A percentile compares a stretch with the other conserved stretches of the same genome.
Evolutionary conservation across 768 basidiomycete genomes (phyloP).

Genomic region (Xerocomellus amylosporus): DNA sequence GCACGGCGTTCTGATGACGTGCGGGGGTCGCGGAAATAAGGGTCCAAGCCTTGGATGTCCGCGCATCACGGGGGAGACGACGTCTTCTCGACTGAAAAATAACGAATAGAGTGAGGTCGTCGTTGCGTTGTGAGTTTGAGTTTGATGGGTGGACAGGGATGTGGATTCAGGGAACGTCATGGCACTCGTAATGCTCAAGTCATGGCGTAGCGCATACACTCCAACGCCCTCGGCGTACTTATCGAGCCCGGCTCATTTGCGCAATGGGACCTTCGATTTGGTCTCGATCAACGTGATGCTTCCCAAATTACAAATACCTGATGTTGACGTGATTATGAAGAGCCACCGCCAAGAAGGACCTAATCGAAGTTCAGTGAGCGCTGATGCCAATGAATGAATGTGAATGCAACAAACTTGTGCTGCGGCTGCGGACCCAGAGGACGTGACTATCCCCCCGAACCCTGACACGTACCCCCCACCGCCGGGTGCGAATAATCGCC

Average conservation of each 20-base stretch:
- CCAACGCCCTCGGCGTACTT: too few species aligned
- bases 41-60: neutral
- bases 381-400: neutral
- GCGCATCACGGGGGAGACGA: neutral
- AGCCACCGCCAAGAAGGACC: neutral
- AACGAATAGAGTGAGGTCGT: neutral
- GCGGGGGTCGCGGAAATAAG: conserved; percentile 2
- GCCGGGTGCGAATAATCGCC: neutral
- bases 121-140: neutral
- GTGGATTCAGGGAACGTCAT: neutral
- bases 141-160: too few species aligned
- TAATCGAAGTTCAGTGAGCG: neutral
- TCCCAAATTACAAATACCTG: conserved; percentile 4
- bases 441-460: neutral
- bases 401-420: neutral
- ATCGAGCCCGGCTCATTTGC: too few species aligned
- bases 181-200: neutral
- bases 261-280: neutral
- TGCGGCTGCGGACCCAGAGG: conserved; percentile 3
- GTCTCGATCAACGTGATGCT: neutral
- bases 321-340: neutral
- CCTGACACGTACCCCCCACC: neutral
- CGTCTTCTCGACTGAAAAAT: neutral
- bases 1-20: neutral
- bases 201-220: neutral